These are phyloP conservation scores for Daldinia vernicosa DNA, from an alignment of 495 filamentous ascomycete species.

Conservation along the genomic window DNA sequence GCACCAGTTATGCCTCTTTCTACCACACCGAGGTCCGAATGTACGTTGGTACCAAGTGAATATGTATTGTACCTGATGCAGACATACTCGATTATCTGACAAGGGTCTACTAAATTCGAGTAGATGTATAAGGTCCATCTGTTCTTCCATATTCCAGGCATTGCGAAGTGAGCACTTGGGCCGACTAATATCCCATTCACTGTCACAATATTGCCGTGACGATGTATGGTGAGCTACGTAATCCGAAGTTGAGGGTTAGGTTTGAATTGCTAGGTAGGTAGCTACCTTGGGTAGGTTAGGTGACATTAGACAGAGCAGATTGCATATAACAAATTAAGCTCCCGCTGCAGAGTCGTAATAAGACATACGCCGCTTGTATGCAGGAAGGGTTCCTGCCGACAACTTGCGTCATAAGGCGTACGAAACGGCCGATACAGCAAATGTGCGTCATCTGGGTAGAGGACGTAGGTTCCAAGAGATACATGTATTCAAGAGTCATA, in stretches of 20 bases:
- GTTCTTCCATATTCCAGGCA: not conserved
- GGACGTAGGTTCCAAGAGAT: not conserved
- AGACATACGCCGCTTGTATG: conserved; percentile 7
- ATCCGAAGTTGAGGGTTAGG: not conserved
- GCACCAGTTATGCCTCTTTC: conserved; percentile 3
- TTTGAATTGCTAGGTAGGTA: not conserved
- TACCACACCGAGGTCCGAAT: not conserved
- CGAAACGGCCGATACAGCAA: conserved; percentile 2
- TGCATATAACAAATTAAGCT: conserved; percentile 14
- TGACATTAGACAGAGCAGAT: not conserved
- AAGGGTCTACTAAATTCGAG: not conserved
- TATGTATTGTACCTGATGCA: not conserved
- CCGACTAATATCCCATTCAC: not conserved
- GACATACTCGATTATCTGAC: not conserved
- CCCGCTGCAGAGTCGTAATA: conserved; percentile 27
- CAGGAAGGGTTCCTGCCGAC: conserved; percentile 15
- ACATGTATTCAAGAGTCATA: not conserved
- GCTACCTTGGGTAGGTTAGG: too few species aligned
- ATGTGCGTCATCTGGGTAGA: not conserved
- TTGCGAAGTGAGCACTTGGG: not conserved
- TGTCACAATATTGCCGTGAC: not conserved
- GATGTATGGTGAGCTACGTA: not conserved
- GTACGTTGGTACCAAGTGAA: not conserved
- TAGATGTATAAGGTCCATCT: not conserved
- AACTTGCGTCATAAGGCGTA: conserved; percentile 32